Conservation (phyloP, 768 basidiomycete species). For the Leccinum olivaceopallidum region DNA sequence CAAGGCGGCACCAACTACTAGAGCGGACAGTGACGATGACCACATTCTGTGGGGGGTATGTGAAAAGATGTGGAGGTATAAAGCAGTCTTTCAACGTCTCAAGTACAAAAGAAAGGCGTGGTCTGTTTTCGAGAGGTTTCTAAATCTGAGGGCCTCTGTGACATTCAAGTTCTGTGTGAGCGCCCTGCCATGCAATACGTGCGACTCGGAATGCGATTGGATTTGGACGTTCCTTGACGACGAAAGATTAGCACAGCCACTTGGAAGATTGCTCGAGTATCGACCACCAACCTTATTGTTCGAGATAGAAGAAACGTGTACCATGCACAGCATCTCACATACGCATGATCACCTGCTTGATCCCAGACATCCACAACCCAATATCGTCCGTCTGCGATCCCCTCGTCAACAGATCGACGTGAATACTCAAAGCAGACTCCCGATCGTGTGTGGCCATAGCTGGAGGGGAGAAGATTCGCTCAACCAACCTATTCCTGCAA, state of each 20-base stretch:
- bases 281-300: too few relatives aligned
- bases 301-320: too few relatives aligned
- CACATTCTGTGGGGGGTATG: constrained; percentile 24
- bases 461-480: constrained; percentile 29
- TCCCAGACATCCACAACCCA: constrained; percentile 82
- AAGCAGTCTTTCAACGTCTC: not conserved
- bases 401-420: constrained; percentile 81
- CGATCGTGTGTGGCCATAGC: constrained; percentile 84
- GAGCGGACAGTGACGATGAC: constrained; percentile 10
- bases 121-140: constrained; percentile 9
- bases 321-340: constrained; percentile 37
- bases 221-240: too few relatives aligned
- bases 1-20: constrained; percentile 17
- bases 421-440: constrained; percentile 74
- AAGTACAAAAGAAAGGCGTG: not conserved
- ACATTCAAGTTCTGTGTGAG: too few relatives aligned
- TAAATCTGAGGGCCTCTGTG: constrained; percentile 8
- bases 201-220: too few relatives aligned
- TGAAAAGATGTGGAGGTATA: constrained; percentile 1
- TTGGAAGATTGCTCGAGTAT: too few relatives aligned
- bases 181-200: too few relatives aligned
- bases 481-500: not conserved
- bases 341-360: constrained; percentile 84
- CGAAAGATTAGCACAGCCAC: too few relatives aligned
- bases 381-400: constrained; percentile 84